phyloP scores from a whole-genome alignment of 352 stramenopile species.

The Plasmopara halstedii region DNA sequence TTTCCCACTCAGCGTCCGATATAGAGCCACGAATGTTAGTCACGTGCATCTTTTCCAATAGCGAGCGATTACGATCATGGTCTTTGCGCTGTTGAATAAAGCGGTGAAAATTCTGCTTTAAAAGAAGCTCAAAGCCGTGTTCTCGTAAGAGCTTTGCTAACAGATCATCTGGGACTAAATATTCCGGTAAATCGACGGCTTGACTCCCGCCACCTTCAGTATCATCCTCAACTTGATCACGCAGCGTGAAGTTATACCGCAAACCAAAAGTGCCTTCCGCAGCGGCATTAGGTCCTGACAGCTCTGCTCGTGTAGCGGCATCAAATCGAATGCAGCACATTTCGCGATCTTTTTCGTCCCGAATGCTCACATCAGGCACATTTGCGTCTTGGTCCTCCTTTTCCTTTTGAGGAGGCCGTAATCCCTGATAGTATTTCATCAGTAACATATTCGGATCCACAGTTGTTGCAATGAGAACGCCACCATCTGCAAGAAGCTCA shows the following conservation, averaged over 20 bases:
- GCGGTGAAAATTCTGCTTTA: slow-evolving; percentile 82
- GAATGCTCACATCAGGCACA: slow-evolving; percentile 52
- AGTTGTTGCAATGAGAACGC: slow-evolving; percentile 95
- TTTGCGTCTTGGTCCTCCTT: slow-evolving; percentile 10
- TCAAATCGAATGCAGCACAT: slow-evolving; percentile 78
- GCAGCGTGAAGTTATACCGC: slow-evolving; percentile 87
- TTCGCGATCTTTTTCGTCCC: slow-evolving; percentile 67
- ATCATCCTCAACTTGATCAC: slow-evolving; percentile 58
- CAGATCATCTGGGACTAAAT: slow-evolving; percentile 83
- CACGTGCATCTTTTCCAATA: slow-evolving; percentile 85
- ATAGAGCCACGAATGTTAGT: slow-evolving; percentile 79
- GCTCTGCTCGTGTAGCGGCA: slow-evolving; percentile 33
- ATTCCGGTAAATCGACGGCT: slow-evolving; percentile 87
- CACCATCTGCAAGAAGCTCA: slow-evolving; percentile 86
- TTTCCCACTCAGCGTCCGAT: slow-evolving; percentile 82
- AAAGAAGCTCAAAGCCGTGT: slow-evolving; percentile 71
- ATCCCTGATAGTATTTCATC: slow-evolving; percentile 69
- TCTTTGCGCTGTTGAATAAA: slow-evolving; percentile 75
- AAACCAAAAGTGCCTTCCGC: slow-evolving; percentile 67
- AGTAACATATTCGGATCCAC: slow-evolving; percentile 92
- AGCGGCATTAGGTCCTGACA: slow-evolving; percentile 32
- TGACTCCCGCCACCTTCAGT: slow-evolving; percentile 38
- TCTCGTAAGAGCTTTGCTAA: slow-evolving; percentile 53
- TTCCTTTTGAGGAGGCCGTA: slow-evolving; percentile 31
- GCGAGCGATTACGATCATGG: slow-evolving; percentile 48